phyloP scores from a whole-genome alignment of 2,329 filamentous ascomycete genomes.

The Cylindrodendrum hubeiense region DNA sequence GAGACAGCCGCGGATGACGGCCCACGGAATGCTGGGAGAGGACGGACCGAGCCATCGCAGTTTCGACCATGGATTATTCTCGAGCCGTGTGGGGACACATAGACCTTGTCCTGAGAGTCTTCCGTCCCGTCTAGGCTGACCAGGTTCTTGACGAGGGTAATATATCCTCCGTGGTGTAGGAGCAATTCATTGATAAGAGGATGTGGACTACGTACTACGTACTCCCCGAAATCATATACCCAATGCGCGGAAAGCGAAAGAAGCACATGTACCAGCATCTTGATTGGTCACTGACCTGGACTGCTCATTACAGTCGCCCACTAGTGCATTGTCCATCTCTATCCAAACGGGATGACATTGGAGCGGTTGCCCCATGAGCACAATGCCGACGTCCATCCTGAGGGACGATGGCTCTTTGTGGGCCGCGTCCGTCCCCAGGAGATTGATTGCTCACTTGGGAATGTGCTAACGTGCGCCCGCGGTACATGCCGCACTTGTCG shows the following conservation, averaged over 20 bases:
- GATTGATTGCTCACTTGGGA: slow-evolving; percentile 2
- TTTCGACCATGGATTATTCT: slow-evolving; percentile 11
- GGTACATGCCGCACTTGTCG: background rate
- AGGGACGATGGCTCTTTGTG: slow-evolving; percentile 3
- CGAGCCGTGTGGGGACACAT: background rate
- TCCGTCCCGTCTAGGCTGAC: slow-evolving; percentile 17
- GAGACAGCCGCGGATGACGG: slow-evolving; percentile 18
- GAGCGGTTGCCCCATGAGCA: background rate
- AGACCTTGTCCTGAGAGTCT: slow-evolving; percentile 4
- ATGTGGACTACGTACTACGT: background rate
- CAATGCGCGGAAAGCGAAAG: background rate
- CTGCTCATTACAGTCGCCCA: background rate
- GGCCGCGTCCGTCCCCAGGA: slow-evolving; percentile 3
- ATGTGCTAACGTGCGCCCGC: background rate
- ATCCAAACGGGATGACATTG: background rate
- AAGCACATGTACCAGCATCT: background rate
- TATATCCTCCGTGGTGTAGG: background rate
- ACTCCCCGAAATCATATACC: no score
- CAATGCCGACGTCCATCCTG: background rate
- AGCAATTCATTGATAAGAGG: background rate
- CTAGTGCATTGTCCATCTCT: slow-evolving; percentile 1
- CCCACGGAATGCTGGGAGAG: no score
- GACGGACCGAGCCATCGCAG: slow-evolving; percentile 38
- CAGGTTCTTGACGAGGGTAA: background rate
- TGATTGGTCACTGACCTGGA: background rate